A percentile compares a stretch with the other conserved stretches of the same genome.
These are phyloP conservation scores for Quercus ilex DNA, from an alignment of 306 rosid species.

Conservation along the genomic window DNA sequence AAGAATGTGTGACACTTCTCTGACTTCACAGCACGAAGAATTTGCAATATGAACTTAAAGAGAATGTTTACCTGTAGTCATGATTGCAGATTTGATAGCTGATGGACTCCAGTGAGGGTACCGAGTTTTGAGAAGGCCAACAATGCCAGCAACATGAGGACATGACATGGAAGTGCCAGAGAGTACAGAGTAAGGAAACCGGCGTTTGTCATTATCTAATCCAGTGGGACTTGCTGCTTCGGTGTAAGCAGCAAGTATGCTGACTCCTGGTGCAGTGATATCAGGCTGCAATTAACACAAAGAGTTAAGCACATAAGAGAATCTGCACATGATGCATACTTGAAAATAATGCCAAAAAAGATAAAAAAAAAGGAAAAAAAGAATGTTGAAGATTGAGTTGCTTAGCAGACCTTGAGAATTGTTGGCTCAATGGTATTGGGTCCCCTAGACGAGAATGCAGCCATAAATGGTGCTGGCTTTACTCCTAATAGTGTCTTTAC, in stretches of 20 bases:
- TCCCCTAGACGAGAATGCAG: slow-evolving; percentile 74
- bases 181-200: slow-evolving; percentile 12
- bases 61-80: slow-evolving; percentile 49
- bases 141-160: slow-evolving; percentile 65
- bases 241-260: slow-evolving; percentile 40
- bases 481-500: slow-evolving; percentile 32
- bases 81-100: slow-evolving; percentile 68
- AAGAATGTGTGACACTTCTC: not conserved
- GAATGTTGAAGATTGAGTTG: not conserved
- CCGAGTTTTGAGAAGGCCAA: slow-evolving; percentile 41
- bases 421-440: slow-evolving; percentile 40
- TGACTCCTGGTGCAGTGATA: slow-evolving; percentile 53
- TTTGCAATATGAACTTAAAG: not conserved
- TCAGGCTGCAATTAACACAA: slow-evolving; percentile 49
- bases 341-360: too few species aligned
- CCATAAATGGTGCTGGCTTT: slow-evolving; percentile 54
- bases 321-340: not conserved
- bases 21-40: too few species aligned
- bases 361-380: not conserved
- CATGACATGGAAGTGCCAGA: slow-evolving; percentile 69
- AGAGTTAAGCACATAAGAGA: not conserved
- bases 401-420: slow-evolving; percentile 53
- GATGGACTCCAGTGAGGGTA: slow-evolving; percentile 69
- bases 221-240: slow-evolving; percentile 18
- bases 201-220: slow-evolving; percentile 23